Evolutionary conservation across 345 rosid species (phyloP).

Genomic region (Citrus cavaleriei): DNA sequence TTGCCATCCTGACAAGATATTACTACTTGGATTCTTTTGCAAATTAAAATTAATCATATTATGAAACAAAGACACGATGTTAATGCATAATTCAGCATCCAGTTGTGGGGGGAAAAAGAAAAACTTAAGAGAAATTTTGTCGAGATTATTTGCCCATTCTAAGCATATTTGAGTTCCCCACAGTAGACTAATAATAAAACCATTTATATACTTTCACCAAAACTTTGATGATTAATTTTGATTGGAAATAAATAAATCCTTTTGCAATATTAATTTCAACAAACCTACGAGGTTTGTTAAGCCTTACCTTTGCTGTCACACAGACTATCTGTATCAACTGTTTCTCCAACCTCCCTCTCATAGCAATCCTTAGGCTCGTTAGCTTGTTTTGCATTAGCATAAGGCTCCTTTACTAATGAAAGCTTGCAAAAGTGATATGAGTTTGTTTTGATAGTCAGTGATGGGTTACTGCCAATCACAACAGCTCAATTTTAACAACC

Average conservation of each 20-base stretch:
- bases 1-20: neutral
- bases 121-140: neutral
- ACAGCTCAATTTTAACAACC: constrained; percentile 4
- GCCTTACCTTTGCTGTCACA: constrained; percentile 21
- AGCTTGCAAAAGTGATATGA: constrained; percentile 95
- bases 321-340: constrained; percentile 14
- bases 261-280: constrained; percentile 10
- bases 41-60: neutral
- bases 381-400: constrained; percentile 24
- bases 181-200: neutral
- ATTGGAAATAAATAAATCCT: neutral
- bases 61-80: neutral
- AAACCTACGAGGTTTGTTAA: constrained; percentile 33
- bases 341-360: constrained; percentile 28
- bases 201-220: neutral
- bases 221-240: neutral
- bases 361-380: constrained; percentile 13
- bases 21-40: neutral
- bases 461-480: constrained; percentile 48
- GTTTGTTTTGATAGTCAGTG: constrained; percentile 51
- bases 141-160: neutral
- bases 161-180: neutral
- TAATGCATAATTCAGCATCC: neutral
- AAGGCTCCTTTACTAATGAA: constrained; percentile 64
- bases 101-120: neutral